These are phyloP conservation scores for Diaporthe sp. DNA, from an alignment of 2,329 filamentous ascomycete genomes.

Conservation along the genomic window DNA sequence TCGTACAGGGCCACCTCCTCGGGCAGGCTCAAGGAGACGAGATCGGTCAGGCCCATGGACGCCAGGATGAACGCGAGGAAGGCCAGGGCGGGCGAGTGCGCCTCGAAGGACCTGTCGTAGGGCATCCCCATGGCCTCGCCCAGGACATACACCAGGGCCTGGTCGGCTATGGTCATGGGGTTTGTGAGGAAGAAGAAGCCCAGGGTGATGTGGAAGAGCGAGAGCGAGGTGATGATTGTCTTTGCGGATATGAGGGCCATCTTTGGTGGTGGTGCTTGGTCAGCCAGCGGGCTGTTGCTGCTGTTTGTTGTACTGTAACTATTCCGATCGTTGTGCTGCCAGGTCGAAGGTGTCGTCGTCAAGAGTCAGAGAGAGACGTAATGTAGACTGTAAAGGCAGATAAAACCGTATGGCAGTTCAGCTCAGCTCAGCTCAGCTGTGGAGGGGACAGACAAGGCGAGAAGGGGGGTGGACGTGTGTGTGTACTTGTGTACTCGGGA, in stretches of 20 bases:
- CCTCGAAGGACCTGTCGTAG: constrained; percentile 73
- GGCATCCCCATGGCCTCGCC: constrained; percentile 86
- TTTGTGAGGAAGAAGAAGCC: constrained; percentile 85
- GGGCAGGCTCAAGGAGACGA: constrained; percentile 74
- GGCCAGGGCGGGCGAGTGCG: constrained; percentile 76
- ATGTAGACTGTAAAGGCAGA: not conserved
- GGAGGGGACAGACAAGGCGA: not conserved
- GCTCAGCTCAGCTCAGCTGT: not conserved
- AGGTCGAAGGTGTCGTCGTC: not conserved
- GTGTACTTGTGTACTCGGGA: not conserved
- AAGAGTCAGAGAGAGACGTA: not conserved
- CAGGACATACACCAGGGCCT: constrained; percentile 82
- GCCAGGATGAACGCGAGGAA: constrained; percentile 77
- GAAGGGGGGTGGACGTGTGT: not conserved
- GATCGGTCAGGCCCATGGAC: constrained; percentile 69
- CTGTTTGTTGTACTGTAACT: not conserved
- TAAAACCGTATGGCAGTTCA: not conserved
- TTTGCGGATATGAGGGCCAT: constrained; percentile 88
- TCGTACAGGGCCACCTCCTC: constrained; percentile 72
- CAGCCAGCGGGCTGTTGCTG: not conserved
- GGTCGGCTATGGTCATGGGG: constrained; percentile 78
- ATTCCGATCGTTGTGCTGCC: not conserved
- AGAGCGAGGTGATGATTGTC: constrained; percentile 83
- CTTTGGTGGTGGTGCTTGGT: not conserved
- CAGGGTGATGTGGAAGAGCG: constrained; percentile 85